A percentile compares a stretch with the other conserved stretches of the same genome.
Evolutionary conservation across 139 green algal genomes (phyloP).

Genomic region (Micromonas commoda): DNA sequence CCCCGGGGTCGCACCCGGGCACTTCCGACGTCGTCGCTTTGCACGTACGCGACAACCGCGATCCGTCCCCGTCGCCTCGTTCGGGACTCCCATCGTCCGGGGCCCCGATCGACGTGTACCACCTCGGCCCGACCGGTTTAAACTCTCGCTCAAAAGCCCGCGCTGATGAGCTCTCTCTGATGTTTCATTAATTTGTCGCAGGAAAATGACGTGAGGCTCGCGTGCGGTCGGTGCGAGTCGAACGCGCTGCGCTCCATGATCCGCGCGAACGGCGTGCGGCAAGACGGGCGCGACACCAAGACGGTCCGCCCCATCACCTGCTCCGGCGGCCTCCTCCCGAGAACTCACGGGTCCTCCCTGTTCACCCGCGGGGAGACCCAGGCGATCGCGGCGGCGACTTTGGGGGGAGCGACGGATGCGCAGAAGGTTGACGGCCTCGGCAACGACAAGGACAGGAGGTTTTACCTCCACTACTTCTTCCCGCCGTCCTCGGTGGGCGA

Average conservation of each 20-base stretch:
- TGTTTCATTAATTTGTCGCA: no score
- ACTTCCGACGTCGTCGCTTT: conserved; percentile 15
- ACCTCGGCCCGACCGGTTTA: no score
- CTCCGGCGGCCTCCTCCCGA: not conserved
- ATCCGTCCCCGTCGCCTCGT: no score
- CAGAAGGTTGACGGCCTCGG: conserved; percentile 54
- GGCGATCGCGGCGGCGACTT: conserved; percentile 70
- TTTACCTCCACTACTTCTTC: conserved; percentile 95
- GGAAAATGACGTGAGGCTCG: not conserved
- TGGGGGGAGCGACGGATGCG: conserved; percentile 44
- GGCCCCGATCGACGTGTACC: no score
- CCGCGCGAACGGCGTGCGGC: conserved; percentile 12
- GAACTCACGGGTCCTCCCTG: conserved; percentile 84
- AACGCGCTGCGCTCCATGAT: not conserved
- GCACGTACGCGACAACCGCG: not conserved
- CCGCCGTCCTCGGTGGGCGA: conserved; percentile 88
- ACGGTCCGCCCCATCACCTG: conserved; percentile 13
- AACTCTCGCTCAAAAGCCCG: no score
- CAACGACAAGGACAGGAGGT: not conserved
- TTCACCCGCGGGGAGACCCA: conserved; percentile 98
- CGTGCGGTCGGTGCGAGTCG: conserved; percentile 8
- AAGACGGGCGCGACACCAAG: not conserved
- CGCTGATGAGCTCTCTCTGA: no score
- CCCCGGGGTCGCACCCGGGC: conserved; percentile 12
- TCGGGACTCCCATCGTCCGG: no score